These are phyloP conservation scores for Eragrostis curvula DNA, from an alignment of 176 grass and related monocot genomes.

Conservation along the genomic window DNA sequence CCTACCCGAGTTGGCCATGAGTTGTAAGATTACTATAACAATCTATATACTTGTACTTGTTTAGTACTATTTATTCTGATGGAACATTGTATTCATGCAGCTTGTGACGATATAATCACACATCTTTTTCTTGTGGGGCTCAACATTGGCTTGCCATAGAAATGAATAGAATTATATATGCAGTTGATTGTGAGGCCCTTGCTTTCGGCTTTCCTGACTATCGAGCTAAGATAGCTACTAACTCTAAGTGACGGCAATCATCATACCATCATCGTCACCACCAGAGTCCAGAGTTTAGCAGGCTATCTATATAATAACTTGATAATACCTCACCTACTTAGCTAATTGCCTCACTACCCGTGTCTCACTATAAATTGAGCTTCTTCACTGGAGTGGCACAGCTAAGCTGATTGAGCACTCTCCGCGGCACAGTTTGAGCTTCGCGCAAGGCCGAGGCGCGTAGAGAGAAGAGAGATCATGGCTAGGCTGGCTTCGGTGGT, in stretches of 20 bases:
- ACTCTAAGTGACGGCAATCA: slow-evolving; percentile 39
- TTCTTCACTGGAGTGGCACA: slow-evolving; percentile 23
- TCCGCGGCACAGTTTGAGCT: not conserved
- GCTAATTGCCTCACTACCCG: not conserved
- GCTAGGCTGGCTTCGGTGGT: slow-evolving; percentile 18
- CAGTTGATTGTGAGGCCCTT: not conserved
- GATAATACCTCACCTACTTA: slow-evolving; percentile 17
- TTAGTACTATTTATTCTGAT: slow-evolving; percentile 12
- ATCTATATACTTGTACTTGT: not conserved
- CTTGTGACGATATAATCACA: slow-evolving; percentile 10
- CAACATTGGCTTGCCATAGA: slow-evolving; percentile 15
- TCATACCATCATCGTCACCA: slow-evolving; percentile 43
- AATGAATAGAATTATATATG: slow-evolving; percentile 33
- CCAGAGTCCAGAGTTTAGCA: slow-evolving; percentile 20
- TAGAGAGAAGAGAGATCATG: not conserved
- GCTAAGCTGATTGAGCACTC: not conserved
- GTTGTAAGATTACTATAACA: slow-evolving; percentile 18
- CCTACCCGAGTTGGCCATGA: slow-evolving; percentile 32
- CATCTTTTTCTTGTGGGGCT: slow-evolving; percentile 33
- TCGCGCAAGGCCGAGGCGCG: not conserved
- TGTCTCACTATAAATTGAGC: slow-evolving; percentile 34
- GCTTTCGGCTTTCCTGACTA: not conserved
- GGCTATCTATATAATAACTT: slow-evolving; percentile 21
- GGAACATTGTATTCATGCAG: not conserved
- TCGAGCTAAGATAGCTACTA: not conserved